Evolutionary conservation across 352 stramenopile species (phyloP).

Genomic region (Globisporangium perplexum): DNA sequence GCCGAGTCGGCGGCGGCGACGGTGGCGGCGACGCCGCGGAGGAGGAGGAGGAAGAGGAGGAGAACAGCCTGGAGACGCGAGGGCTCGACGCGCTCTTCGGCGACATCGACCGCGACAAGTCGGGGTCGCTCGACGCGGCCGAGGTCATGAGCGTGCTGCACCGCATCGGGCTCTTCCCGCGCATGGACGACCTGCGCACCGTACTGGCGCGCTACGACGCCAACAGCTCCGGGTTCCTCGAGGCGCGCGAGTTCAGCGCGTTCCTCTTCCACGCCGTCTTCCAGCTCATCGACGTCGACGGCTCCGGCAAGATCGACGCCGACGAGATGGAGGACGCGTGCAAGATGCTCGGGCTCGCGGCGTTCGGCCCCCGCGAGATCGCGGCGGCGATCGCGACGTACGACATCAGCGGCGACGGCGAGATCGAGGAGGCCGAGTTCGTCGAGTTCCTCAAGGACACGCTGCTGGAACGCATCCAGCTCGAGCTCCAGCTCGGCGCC

Average conservation of each 20-base stretch:
- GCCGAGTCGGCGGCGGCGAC: neutral
- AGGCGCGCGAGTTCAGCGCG: constrained; percentile 52
- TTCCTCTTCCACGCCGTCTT: constrained; percentile 78
- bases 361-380: constrained; percentile 64
- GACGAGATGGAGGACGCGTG: constrained; percentile 71
- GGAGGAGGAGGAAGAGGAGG: constrained; percentile 13
- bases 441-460: constrained; percentile 72
- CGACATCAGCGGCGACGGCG: constrained; percentile 68
- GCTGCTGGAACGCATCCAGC: constrained; percentile 55
- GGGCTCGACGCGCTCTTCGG: constrained; percentile 59
- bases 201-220: constrained; percentile 53
- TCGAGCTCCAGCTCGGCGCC: constrained; percentile 29
- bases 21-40: neutral
- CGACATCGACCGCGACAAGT: constrained; percentile 60
- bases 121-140: constrained; percentile 39
- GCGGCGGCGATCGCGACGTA: constrained; percentile 54
- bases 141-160: constrained; percentile 64
- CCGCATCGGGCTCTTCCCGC: constrained; percentile 57
- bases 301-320: constrained; percentile 71
- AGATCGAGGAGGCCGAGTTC: constrained; percentile 82
- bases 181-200: constrained; percentile 31
- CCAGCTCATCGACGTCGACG: constrained; percentile 65
- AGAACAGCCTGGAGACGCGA: constrained; percentile 47
- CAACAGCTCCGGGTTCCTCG: constrained; percentile 37
- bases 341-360: constrained; percentile 53